phyloP scores from a whole-genome alignment of 2,329 filamentous ascomycete species.

The Chaetomiaceae sp. region DNA sequence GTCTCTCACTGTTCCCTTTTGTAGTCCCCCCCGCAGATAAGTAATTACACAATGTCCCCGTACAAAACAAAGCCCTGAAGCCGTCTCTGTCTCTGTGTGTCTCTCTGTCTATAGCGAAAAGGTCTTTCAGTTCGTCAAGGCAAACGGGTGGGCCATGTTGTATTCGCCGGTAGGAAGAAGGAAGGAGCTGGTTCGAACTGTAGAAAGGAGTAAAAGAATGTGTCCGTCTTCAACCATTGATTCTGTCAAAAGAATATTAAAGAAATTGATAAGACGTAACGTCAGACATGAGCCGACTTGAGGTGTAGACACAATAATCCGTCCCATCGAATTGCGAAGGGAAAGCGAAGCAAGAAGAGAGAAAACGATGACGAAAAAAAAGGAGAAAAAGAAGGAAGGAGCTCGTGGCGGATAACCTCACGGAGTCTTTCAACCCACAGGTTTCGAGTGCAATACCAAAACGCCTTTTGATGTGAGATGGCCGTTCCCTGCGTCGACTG shows the following conservation, averaged over 20 bases:
- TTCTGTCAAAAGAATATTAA: too few relatives aligned
- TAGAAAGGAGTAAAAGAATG: background rate
- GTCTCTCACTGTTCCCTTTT: constrained; percentile 1
- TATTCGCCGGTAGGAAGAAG: background rate
- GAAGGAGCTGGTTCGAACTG: background rate
- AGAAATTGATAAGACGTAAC: constrained; percentile 7
- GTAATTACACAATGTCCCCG: constrained; percentile 6
- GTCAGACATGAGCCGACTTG: background rate
- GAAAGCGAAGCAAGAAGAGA: constrained; percentile 19
- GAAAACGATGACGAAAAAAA: background rate
- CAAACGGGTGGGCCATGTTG: constrained; percentile 8
- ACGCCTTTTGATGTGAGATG: background rate
- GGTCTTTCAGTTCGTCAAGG: constrained; percentile 14
- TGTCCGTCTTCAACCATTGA: background rate
- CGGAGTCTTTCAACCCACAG: background rate
- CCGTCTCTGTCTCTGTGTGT: constrained; percentile 12
- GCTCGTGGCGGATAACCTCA: background rate
- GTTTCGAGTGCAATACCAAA: background rate
- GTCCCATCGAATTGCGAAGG: too few relatives aligned
- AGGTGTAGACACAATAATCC: too few relatives aligned
- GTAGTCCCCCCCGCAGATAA: constrained; percentile 1
- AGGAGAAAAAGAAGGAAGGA: constrained; percentile 3
- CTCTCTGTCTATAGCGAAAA: constrained; percentile 16
- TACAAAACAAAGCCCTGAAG: constrained; percentile 13
- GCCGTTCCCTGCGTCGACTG: constrained; percentile 2